A percentile compares a stretch with the other conserved stretches of the same genome.
Conservation (phyloP, 2,329 filamentous ascomycete genomes). For the Teratosphaeria viscida region DNA sequence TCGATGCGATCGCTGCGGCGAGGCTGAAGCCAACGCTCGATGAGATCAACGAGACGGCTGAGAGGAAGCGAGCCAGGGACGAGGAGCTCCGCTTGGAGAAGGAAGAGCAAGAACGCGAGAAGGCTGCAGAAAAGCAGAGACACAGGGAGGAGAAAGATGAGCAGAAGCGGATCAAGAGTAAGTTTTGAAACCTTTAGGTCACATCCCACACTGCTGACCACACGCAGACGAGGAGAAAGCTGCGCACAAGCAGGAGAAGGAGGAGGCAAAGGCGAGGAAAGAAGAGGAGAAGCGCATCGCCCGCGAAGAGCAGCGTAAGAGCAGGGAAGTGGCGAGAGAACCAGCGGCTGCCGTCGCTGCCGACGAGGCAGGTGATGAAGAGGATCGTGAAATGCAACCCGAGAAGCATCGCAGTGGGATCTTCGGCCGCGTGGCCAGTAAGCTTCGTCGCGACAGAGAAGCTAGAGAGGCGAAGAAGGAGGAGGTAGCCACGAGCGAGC, state of each 20-base stretch:
- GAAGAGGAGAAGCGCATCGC: constrained; percentile 41
- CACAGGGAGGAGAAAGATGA: constrained; percentile 36
- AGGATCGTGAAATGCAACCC: constrained; percentile 3
- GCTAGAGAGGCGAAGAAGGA: constrained; percentile 4
- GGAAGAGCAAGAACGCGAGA: constrained; percentile 52
- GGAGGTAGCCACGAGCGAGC: background rate
- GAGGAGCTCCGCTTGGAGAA: constrained; percentile 53
- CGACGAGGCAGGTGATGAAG: constrained; percentile 3
- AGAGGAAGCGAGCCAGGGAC: constrained; percentile 58
- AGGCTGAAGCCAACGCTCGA: constrained; percentile 75
- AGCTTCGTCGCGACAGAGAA: constrained; percentile 4
- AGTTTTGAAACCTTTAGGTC: constrained; percentile 19
- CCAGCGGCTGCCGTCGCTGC: constrained; percentile 4
- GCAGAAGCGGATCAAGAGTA: constrained; percentile 46
- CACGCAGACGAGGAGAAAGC: constrained; percentile 44
- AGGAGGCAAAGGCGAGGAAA: constrained; percentile 40
- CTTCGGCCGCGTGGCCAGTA: constrained; percentile 3
- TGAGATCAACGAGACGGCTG: constrained; percentile 70
- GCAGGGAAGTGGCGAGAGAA: constrained; percentile 15
- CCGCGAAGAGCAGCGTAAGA: constrained; percentile 44
- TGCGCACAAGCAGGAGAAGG: constrained; percentile 40
- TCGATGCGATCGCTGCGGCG: constrained; percentile 67
- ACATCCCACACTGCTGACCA: constrained; percentile 4
- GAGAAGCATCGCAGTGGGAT: constrained; percentile 2
- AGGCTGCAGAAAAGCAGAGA: constrained; percentile 43